Evolutionary conservation across 345 rosid species (phyloP).

Genomic region (Lagerstroemia speciosa): DNA sequence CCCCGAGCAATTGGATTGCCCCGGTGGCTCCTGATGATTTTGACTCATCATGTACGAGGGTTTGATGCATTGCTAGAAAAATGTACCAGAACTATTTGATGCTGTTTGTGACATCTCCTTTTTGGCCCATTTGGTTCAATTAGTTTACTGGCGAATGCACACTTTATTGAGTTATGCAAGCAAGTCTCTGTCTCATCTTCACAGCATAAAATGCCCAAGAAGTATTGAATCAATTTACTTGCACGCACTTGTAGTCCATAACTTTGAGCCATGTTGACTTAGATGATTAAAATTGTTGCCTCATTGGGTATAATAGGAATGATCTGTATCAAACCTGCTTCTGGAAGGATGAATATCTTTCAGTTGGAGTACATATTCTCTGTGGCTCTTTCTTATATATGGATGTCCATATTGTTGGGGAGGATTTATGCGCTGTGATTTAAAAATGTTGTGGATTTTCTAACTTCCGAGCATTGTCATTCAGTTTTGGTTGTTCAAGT

Average conservation of each 20-base stretch:
- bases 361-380: background rate
- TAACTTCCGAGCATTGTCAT: background rate
- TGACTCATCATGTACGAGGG: conserved; percentile 77
- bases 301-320: background rate
- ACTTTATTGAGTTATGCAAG: background rate
- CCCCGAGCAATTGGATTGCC: conserved; percentile 74
- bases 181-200: background rate
- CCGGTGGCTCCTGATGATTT: conserved; percentile 95
- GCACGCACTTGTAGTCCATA: background rate
- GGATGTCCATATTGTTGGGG: background rate
- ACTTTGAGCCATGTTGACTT: background rate
- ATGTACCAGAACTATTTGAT: background rate
- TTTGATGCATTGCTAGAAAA: conserved; percentile 32
- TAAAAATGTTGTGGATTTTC: background rate
- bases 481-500: background rate
- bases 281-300: background rate
- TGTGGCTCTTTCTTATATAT: background rate
- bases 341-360: background rate
- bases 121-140: background rate
- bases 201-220: background rate
- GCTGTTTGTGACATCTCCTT: background rate
- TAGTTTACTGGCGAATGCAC: background rate
- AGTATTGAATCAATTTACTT: background rate
- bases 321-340: background rate
- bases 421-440: background rate